Conservation (phyloP, 1,139 yeast genomes). For the Pichia cactophila region DNA sequence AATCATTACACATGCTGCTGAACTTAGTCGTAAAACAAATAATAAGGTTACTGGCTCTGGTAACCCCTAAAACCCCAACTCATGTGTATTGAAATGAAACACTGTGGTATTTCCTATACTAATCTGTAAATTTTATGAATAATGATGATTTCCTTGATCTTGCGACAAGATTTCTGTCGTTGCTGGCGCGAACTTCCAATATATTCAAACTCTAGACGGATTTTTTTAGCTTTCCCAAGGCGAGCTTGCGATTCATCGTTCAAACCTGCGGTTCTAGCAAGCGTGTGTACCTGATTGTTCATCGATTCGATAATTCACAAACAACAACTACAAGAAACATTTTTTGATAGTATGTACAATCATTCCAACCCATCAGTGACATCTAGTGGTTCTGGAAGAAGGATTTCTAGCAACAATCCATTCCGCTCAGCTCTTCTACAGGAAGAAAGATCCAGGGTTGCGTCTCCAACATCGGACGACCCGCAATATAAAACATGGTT, state of each 20-base stretch:
- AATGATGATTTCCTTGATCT: no score
- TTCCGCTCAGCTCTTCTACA: constrained; percentile 27
- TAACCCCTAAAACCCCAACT: not conserved
- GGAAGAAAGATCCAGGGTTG: constrained; percentile 20
- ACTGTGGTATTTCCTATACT: no score
- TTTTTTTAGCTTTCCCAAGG: not conserved
- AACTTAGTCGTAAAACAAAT: constrained; percentile 5
- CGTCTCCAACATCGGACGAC: constrained; percentile 17
- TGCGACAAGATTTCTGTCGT: not conserved
- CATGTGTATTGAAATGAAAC: not conserved
- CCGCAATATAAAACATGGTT: constrained; percentile 25
- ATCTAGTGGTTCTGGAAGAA: constrained; percentile 26
- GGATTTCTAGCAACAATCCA: constrained; percentile 28
- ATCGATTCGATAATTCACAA: not conserved
- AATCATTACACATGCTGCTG: constrained; percentile 24
- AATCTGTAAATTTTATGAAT: no score
- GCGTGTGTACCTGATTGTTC: not conserved
- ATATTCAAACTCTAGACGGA: no score
- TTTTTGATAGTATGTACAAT: constrained; percentile 18
- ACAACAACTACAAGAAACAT: not conserved
- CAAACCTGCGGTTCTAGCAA: not conserved
- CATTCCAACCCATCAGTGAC: constrained; percentile 26
- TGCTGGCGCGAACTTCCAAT: not conserved
- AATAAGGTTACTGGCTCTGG: not conserved
- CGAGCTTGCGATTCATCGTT: not conserved